Conservation (phyloP, 352 stramenopile species). For the Phytophthora chlamydospora region DNA sequence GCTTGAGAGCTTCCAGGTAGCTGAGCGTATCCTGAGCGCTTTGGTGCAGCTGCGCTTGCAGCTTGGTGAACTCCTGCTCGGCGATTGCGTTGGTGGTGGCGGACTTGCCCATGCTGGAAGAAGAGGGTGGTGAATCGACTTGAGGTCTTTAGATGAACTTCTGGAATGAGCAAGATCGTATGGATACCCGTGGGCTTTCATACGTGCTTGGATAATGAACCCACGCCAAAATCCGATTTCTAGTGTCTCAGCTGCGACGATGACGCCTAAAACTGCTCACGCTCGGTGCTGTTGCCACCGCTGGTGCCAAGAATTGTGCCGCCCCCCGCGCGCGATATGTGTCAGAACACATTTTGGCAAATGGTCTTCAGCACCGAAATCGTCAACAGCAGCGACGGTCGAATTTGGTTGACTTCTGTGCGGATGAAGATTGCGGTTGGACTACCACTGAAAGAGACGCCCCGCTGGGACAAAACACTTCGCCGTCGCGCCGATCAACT, state of each 20-base stretch:
- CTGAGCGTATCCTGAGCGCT: conserved; percentile 16
- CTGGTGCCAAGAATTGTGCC: too few relatives aligned
- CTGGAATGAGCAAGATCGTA: conserved; percentile 10
- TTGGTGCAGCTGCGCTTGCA: conserved; percentile 36
- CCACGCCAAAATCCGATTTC: conserved; percentile 13
- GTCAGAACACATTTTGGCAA: too few relatives aligned
- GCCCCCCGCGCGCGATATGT: too few relatives aligned
- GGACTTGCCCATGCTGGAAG: conserved; percentile 31
- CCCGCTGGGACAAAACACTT: too few relatives aligned
- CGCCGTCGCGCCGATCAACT: too few relatives aligned
- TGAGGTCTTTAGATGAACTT: conserved; percentile 8
- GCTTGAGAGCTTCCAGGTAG: conserved; percentile 36
- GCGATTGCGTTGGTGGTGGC: conserved; percentile 5
- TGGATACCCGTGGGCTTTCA: background rate
- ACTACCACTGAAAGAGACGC: too few relatives aligned
- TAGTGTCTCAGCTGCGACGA: conserved; percentile 31
- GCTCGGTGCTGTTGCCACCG: too few relatives aligned
- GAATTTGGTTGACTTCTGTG: too few relatives aligned
- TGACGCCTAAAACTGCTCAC: too few relatives aligned
- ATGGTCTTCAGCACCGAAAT: too few relatives aligned
- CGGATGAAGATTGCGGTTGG: too few relatives aligned
- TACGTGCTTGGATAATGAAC: conserved; percentile 12
- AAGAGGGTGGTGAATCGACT: background rate
- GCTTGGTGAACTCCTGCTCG: conserved; percentile 33
- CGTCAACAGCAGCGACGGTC: too few relatives aligned